Percentiles rank a stretch among this genome's conserved stretches.
These are phyloP conservation scores for Beverwykella pulmonaria DNA, from an alignment of 495 filamentous ascomycete genomes.

Conservation along the genomic window DNA sequence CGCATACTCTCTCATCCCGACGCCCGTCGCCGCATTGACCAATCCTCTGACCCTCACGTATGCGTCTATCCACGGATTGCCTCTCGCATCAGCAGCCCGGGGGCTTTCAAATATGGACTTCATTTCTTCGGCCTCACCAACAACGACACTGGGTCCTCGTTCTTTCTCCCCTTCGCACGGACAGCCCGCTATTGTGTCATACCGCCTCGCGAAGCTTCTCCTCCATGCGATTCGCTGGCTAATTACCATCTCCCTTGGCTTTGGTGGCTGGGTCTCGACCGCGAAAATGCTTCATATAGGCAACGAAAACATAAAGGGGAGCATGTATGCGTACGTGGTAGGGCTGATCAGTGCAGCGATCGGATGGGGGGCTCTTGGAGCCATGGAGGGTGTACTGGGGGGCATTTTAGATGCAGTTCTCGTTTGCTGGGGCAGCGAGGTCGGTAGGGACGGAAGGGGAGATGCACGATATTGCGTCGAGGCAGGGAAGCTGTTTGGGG, in stretches of 20 bases:
- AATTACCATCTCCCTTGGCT: conserved; percentile 84
- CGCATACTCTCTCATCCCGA: conserved; percentile 78
- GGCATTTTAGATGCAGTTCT: conserved; percentile 90
- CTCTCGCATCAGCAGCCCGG: conserved; percentile 71
- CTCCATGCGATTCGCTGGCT: conserved; percentile 87
- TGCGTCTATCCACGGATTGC: conserved; percentile 88
- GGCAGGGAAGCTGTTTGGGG: conserved; percentile 79
- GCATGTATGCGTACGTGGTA: conserved; percentile 91
- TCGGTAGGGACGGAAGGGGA: conserved; percentile 62
- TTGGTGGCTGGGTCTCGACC: conserved; percentile 96
- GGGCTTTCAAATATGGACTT: conserved; percentile 78
- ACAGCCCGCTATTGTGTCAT: conserved; percentile 60
- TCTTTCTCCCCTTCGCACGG: conserved; percentile 53
- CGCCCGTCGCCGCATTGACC: conserved; percentile 79
- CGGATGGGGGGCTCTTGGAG: conserved; percentile 92
- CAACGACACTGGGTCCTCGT: conserved; percentile 63
- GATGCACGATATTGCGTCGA: conserved; percentile 85
- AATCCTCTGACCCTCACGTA: conserved; percentile 92
- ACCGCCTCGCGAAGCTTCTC: conserved; percentile 86
- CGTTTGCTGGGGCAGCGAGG: conserved; percentile 92
- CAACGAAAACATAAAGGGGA: conserved; percentile 63
- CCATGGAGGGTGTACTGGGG: conserved; percentile 89
- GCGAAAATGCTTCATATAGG: conserved; percentile 68
- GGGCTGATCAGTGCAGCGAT: conserved; percentile 89
- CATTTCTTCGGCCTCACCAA: conserved; percentile 61